Base-by-base conservation (phyloP, 2,329 filamentous ascomycete species). In the Capronia epimyces region DNA sequence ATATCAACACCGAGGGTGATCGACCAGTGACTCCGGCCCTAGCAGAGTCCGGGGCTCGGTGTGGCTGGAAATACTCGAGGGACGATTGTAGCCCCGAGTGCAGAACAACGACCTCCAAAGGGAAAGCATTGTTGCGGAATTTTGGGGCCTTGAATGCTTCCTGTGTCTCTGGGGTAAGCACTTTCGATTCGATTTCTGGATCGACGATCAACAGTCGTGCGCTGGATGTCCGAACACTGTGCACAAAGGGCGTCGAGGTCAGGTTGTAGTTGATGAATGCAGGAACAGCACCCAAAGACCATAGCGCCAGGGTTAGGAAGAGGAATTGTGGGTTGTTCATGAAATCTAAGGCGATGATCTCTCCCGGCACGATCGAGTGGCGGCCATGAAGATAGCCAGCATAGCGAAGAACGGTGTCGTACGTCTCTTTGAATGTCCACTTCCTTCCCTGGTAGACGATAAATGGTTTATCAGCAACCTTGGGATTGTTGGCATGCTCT, bases 181-280 rank as follows among this genome's bases (percentile, higher is more conserved):
- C 69, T 32, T 74, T 71, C 24, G 73, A 61, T 4, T 70, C 76
- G 5, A 87, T 73, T 15, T 82, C 76, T 2, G 83, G 78, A 58
- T 93, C 89, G 8, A 91, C 76, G 16, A 95, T 65, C 49, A 90
- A 71, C 2, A 94, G 63, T 8, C 77, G 77, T 0, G 86, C 75
- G 0, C 78, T 82, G 1, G 86, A 84, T 1, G 81, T 80, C 57
- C 76, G 78, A 39, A 94, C 74, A 59, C 86, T 91, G 67, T 95
- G 89, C 2, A 79, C 67, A 55, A 95, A 72, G 0, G 87, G 76
- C 22, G 84, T 80, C 10, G 82, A 84, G 0, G 78, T 76, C 43
- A 95, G 71, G 64, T 87, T 83, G 69, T 90, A 91, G 69, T 95
- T 95, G 70, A 95, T 85, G 61, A 93, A 88, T 0, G 89, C 89